phyloP scores from a whole-genome alignment of 1,139 yeast species.

The Blastobotrys buckinghamii region DNA sequence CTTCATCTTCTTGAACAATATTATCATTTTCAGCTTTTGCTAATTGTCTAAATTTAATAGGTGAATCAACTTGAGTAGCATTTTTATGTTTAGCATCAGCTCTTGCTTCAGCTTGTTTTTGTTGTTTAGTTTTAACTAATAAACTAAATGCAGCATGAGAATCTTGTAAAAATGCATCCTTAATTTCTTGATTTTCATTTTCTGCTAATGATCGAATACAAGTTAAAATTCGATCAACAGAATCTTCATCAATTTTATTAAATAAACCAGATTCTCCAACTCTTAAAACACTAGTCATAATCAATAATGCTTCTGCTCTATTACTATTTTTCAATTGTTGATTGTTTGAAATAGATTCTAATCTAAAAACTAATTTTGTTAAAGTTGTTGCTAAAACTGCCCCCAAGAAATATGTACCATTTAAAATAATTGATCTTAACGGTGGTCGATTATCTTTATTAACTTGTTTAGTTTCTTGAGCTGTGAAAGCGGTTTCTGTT shows the following conservation, averaged over 20 bases:
- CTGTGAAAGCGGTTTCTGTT: constrained; percentile 75
- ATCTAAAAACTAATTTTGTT: constrained; percentile 80
- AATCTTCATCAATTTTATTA: constrained; percentile 88
- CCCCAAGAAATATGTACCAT: constrained; percentile 88
- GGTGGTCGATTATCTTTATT: constrained; percentile 49
- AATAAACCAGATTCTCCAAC: constrained; percentile 81
- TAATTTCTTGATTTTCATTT: constrained; percentile 42
- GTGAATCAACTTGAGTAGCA: constrained; percentile 80
- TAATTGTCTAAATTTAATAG: constrained; percentile 79
- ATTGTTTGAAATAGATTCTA: constrained; percentile 53
- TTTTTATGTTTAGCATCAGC: constrained; percentile 59
- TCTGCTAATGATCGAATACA: constrained; percentile 75
- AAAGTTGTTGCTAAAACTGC: constrained; percentile 85
- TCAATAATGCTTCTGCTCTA: constrained; percentile 90
- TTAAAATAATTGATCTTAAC: constrained; percentile 71
- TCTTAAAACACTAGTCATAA: constrained; percentile 85
- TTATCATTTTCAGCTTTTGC: constrained; percentile 44
- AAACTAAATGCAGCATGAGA: constrained; percentile 76
- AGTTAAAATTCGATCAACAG: constrained; percentile 82
- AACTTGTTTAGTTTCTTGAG: constrained; percentile 22
- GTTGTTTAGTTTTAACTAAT: constrained; percentile 48
- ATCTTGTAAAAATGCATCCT: constrained; percentile 77
- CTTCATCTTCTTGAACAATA: constrained; percentile 30
- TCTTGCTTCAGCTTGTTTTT: constrained; percentile 50
- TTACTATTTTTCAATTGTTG: constrained; percentile 61